Evolutionary conservation across 179 eudicot genomes (phyloP).

Genomic region (Silene noctiflora): DNA sequence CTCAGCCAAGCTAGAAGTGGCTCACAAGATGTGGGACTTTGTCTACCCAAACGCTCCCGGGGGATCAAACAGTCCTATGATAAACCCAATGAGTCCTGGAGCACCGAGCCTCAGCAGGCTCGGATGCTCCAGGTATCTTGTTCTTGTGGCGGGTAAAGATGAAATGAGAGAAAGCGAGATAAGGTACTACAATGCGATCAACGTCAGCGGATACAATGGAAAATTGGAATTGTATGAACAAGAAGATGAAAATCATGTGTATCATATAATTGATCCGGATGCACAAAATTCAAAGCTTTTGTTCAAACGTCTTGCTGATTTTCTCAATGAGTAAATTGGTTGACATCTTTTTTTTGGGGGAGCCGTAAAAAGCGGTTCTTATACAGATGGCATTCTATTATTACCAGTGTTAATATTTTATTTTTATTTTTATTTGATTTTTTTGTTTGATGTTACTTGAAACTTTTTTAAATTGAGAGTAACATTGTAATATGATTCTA

Average conservation of each 20-base stretch:
- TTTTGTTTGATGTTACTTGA: not conserved
- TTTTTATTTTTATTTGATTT: not conserved
- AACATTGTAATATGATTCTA: not conserved
- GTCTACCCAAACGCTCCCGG: constrained; percentile 30
- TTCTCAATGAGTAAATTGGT: constrained; percentile 12
- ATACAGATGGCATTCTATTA: no score
- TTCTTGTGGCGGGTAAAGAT: constrained; percentile 38
- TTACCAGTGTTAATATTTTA: not conserved
- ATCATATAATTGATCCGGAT: constrained; percentile 30
- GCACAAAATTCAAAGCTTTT: constrained; percentile 30
- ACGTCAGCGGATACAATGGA: constrained; percentile 38
- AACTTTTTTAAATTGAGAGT: not conserved
- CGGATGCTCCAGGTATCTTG: constrained; percentile 34
- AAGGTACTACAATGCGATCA: constrained; percentile 26
- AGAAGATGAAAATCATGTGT: constrained; percentile 42
- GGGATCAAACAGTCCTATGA: constrained; percentile 33
- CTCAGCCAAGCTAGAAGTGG: constrained; percentile 21
- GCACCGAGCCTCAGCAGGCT: constrained; percentile 38
- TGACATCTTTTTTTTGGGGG: no score
- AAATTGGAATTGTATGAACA: constrained; percentile 33
- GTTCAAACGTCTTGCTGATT: constrained; percentile 33
- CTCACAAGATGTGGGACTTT: constrained; percentile 29
- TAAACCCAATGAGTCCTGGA: constrained; percentile 33
- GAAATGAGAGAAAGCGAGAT: constrained; percentile 25
- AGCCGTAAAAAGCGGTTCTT: no score